Percentiles rank a stretch among this genome's conserved stretches.
phyloP scores from a whole-genome alignment of 176 grass and related monocot genomes.

The Lolium perenne region DNA sequence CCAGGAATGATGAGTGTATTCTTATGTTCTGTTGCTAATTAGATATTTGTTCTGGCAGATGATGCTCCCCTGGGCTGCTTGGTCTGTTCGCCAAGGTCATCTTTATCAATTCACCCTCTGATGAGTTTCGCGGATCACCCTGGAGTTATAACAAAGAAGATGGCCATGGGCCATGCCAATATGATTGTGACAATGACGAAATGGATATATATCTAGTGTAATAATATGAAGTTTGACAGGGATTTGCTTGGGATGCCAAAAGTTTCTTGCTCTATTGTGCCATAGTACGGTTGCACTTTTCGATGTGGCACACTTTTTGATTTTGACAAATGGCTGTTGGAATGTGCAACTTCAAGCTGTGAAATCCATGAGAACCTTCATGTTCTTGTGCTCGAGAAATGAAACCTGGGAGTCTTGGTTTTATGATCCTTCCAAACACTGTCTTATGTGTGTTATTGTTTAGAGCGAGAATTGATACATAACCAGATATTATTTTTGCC shows the following conservation, averaged over 20 bases:
- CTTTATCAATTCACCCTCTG: slow-evolving; percentile 18
- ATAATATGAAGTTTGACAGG: slow-evolving; percentile 49
- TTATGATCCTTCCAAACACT: neutral
- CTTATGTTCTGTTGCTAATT: slow-evolving; percentile 18
- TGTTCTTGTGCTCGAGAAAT: neutral
- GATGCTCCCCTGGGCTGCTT: slow-evolving; percentile 33
- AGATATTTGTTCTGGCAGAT: slow-evolving; percentile 38
- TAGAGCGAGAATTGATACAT: neutral
- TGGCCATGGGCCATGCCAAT: slow-evolving; percentile 8
- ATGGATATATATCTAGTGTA: slow-evolving; percentile 41
- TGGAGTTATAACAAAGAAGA: slow-evolving; percentile 32
- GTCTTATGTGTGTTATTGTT: neutral
- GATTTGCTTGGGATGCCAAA: slow-evolving; percentile 39
- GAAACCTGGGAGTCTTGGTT: neutral
- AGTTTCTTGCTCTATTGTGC: neutral
- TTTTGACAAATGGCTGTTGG: slow-evolving; percentile 39
- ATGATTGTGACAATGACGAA: slow-evolving; percentile 49
- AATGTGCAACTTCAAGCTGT: slow-evolving; percentile 18
- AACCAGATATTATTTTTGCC: no score
- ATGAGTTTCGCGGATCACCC: slow-evolving; percentile 9
- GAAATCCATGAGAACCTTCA: neutral
- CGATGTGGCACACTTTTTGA: slow-evolving; percentile 10
- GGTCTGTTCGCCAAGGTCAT: neutral
- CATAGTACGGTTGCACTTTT: neutral
- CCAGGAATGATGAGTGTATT: neutral